phyloP scores from a whole-genome alignment of 208 protist genomes.

The Leishmania arabica region DNA sequence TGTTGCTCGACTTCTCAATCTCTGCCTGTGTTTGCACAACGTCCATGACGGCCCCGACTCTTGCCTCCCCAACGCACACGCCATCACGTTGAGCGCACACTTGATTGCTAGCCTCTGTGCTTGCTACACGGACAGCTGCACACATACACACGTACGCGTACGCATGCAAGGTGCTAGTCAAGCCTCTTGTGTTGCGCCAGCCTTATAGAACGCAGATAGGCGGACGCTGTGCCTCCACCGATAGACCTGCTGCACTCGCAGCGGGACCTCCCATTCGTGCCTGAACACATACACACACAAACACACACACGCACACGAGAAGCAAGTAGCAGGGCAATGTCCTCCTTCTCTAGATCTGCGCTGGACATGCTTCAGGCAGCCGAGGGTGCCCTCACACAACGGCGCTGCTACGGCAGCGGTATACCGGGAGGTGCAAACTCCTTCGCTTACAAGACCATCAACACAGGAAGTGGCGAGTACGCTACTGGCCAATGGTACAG shows the following conservation, averaged over 20 bases:
- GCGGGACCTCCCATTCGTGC: neutral
- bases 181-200: neutral
- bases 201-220: neutral
- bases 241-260: neutral
- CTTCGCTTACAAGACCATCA: neutral
- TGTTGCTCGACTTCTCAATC: neutral
- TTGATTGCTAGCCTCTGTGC: neutral
- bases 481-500: neutral
- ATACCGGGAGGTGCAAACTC: neutral
- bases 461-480: neutral
- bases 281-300: conserved; percentile 6
- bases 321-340: conserved; percentile 36
- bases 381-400: conserved; percentile 58
- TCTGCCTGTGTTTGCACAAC: conserved; percentile 1
- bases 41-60: neutral
- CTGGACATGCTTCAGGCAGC: conserved; percentile 64
- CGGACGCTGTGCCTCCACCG: neutral
- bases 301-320: neutral
- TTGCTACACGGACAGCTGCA: neutral
- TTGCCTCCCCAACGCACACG: neutral
- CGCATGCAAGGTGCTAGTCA: too few relatives aligned
- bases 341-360: conserved; percentile 60
- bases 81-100: neutral
- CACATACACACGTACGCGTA: neutral
- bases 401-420: conserved; percentile 4